phyloP scores from a whole-genome alignment of 1,284 basidiomycete genomes.

The Apiotrichum mycotoxinovorans region DNA sequence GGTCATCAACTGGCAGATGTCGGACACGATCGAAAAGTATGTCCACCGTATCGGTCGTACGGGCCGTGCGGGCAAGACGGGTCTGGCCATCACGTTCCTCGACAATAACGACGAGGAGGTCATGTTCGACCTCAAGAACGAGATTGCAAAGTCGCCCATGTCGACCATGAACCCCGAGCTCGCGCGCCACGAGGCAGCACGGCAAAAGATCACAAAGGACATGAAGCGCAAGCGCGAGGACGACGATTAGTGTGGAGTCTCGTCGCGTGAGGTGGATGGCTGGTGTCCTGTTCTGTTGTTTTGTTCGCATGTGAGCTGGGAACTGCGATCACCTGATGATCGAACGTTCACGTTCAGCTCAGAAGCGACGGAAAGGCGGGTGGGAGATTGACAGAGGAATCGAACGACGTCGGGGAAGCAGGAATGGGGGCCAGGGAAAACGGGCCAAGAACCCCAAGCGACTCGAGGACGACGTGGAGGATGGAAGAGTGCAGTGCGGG shows the following conservation, averaged over 20 bases:
- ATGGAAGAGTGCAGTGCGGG: no score
- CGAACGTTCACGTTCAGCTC: no score
- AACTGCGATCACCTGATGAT: no score
- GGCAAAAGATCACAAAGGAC: slow-evolving; percentile 79
- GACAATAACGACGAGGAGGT: slow-evolving; percentile 95
- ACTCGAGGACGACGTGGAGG: no score
- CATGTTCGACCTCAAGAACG: slow-evolving; percentile 68
- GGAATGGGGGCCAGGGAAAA: no score
- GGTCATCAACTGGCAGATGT: slow-evolving; percentile 98
- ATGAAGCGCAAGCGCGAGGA: slow-evolving; percentile 61
- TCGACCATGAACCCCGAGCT: slow-evolving; percentile 84
- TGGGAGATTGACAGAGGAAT: background rate
- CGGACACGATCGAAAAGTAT: slow-evolving; percentile 91
- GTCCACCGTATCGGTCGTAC: slow-evolving; percentile 93
- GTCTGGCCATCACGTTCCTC: slow-evolving; percentile 89
- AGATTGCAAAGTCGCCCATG: slow-evolving; percentile 87
- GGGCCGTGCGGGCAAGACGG: slow-evolving; percentile 92
- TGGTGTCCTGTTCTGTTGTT: no score
- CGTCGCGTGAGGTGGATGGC: no score
- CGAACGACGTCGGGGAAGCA: background rate
- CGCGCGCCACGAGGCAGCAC: slow-evolving; percentile 82
- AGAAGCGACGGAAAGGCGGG: background rate
- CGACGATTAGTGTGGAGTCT: slow-evolving; percentile 10
- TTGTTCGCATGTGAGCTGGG: no score
- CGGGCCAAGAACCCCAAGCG: no score